Base-by-base conservation (phyloP, 257 asterid species). In the Solanum pennellii region DNA sequence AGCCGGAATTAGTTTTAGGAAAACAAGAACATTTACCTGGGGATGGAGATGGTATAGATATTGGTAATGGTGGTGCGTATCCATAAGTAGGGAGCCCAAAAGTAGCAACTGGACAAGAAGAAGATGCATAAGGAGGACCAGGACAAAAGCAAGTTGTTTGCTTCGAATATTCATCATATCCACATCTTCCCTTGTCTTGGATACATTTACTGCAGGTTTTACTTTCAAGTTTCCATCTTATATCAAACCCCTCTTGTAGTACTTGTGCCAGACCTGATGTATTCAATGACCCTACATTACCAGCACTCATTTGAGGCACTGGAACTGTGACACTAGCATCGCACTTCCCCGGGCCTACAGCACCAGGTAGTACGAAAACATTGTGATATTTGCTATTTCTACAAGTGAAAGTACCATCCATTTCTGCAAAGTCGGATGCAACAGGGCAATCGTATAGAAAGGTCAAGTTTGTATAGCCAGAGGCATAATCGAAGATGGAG, bases 391-490 rank as follows among this genome's bases (percentile, higher is more conserved):
- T 88, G 23, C 52, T 59, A n/a, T 35, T 82, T 75, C 88, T 83
- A 33, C 95, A 94, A 20, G 92, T n/a, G 59, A 74, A 18, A 31
- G 12, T 71, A 49, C 18, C 86, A 87, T 56, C 85, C 60, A 12
- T 59, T 16, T 89, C 92, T 0, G 91, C 90, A 7, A 83, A 1
- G 71, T 79, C n/a, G 20, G 20, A 0, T 21, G 84, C 68, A 2
- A n/a, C 87, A 35, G 90, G 92, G 35, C 98, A 95, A 33, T 94
- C 93, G 1, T 92, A 95, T 27, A 94, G 80, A 85, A 95, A 92
- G 3, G 98, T 93, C 27, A 93, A 87, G 29, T 95, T 95, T n/a
- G 68, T 56, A 37, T 92, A 90, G 35, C 88, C 83, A 9, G 74
- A 52, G 0, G 93, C 86, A 3, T 86, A 94, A 86, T 91, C 94